Evolutionary conservation across 1,284 basidiomycete species (phyloP).

Genomic region (Papiliotrema fonsecae): DNA sequence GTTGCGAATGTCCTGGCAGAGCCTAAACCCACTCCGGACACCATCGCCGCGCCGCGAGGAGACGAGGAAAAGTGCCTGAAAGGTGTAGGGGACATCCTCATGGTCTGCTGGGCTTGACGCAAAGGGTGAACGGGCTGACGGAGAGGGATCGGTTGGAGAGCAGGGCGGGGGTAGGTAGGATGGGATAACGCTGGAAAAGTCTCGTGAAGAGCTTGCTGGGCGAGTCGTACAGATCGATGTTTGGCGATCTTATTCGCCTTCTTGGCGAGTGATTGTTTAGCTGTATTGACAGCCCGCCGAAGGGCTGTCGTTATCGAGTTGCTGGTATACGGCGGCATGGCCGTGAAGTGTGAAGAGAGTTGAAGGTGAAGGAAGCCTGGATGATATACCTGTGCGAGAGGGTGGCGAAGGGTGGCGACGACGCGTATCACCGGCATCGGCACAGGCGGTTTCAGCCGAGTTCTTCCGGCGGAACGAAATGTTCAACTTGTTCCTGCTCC

Average conservation of each 20-base stretch:
- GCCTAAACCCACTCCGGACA: conserved; percentile 32
- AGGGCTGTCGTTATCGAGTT: conserved; percentile 20
- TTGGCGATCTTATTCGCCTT: neutral
- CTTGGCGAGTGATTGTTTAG: conserved; percentile 12
- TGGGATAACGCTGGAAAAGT: conserved; percentile 24
- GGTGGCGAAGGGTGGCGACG: neutral
- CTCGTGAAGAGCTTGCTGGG: conserved; percentile 7
- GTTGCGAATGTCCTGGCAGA: conserved; percentile 30
- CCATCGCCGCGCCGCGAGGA: conserved; percentile 20
- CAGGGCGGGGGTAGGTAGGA: conserved; percentile 15
- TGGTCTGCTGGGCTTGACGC: conserved; percentile 1
- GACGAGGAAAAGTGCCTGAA: conserved; percentile 7
- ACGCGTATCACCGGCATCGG: neutral
- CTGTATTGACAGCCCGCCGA: conserved; percentile 13
- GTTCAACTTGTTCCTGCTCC: neutral
- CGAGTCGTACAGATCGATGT: conserved; percentile 7
- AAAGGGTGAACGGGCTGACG: conserved; percentile 1
- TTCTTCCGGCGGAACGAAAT: neutral
- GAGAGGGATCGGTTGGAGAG: conserved; percentile 13
- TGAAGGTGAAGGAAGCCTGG: neutral
- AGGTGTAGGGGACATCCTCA: neutral
- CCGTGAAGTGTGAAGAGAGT: neutral
- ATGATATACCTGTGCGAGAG: neutral
- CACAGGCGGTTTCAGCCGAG: neutral
- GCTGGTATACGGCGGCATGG: conserved; percentile 28